Evolutionary conservation across 306 rosid genomes (phyloP), one percentile per base, ranked within the genome.

Genomic region (Cucumis hystrix): DNA sequence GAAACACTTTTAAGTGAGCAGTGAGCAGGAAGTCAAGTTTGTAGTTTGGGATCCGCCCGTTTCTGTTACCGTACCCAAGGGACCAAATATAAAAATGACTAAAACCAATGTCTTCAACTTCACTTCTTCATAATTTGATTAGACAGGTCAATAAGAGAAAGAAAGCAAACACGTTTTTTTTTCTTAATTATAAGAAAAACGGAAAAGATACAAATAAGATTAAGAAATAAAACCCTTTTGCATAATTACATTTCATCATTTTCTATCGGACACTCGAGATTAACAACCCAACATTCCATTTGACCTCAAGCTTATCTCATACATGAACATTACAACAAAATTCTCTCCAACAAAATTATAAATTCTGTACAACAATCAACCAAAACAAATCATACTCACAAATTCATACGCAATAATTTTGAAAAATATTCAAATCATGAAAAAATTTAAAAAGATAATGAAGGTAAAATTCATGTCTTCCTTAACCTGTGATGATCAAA

Each of bases 401-500:
- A 5, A 67, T 65, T 35, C 54, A 67, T 1, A 41, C 10, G 41
- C 33, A 11, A 67, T 7, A 30, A 64, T 64, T 33, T 55, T 8
- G 11, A 13, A 64, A 64, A 64, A 16, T 14, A 33, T 64, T 35
- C 83, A 74, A 72, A 69, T 68, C 75, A 80, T 37, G 1, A 79
- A 75, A 49, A 43, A 28, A 4, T 28, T 1, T 30, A 10, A 15
- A 17, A 30, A 6, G 7, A 64, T 33, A 7, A 13, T 7, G 40
- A 61, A 61, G 15, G 6, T 17, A 15, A 47, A 23, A 30, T 63
- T 17, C 21, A 35, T 30, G 39, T 47, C 54, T 47, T 62, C 3
- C 18, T 7, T 23, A 62, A 8, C 47, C 41, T 39, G 7, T 15
- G 57, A 74, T 15, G 9, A 74, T 77, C 91, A 94, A 82, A 82